Base-by-base conservation (phyloP, 768 basidiomycete genomes). In the Kwoniella sp. region DNA sequence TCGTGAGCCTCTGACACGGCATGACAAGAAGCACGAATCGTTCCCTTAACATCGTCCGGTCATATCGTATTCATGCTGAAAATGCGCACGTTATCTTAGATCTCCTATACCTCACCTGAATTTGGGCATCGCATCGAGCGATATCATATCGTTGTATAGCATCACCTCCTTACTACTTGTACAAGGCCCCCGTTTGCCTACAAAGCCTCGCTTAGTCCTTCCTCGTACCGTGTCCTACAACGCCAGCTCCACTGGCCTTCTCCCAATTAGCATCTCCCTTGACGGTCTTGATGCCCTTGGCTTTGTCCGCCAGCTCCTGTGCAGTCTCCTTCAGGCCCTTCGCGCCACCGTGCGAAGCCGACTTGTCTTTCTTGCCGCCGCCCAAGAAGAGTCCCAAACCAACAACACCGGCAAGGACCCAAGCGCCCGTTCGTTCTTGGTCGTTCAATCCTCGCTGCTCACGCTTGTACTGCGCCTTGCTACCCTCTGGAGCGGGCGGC, bases 381-480 rank as follows among this genome's bases (percentile, higher is more conserved):
- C 84, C 86, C 4, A 83, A 73, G 7, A 85, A 56, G 81, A 85
- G 85, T 0, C 86, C 86, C 3, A 84, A 82, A 9, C 77, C 84
- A 11, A 87, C 56, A 22, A 87, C 76, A 41, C 85, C 85, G 17
- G 84, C 77, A 22, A 88, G 72, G 15, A 82, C 70, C 77, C 82
- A 86, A n/a, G 84, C 66, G 1, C 87, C 87, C 45, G 54, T 82
- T 64, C 67, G 75, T 73, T 88, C 86, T 45, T 85, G 83, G 11
- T 66, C 65, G 63, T 83, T 83, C 48, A 81, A 58, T 0, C 62
- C 66, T 48, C 72, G 59, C 8, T 69, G 64, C 28, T 71, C 67
- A 1, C 66, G 62, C 47, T 74, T 67, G 67, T 76, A 77, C 31
- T 69, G 68, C 26, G 34, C 61, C 12, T 60, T 57, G 41, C 41